Evolutionary conservation across 176 grass and related monocot species (phyloP), one percentile per base, ranked within the genome.

Genomic region (barley (Hordeum vulgare)): DNA sequence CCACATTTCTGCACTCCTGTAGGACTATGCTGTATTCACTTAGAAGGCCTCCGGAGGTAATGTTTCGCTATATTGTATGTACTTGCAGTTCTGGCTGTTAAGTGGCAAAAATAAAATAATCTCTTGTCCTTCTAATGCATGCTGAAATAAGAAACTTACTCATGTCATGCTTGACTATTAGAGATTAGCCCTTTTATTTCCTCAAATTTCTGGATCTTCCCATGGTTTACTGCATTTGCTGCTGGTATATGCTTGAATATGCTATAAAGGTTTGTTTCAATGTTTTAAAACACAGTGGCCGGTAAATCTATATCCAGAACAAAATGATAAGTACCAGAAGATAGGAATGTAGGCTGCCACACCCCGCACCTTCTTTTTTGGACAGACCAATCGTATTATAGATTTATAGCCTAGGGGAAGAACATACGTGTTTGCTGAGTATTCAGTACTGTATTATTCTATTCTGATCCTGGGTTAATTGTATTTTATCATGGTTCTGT

Each of bases 1-100:
- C 4, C 23, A 45, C 81, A 21, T 97, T 94, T 73, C 36, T 97
- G 57, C 8, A 86, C 58, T 94, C 92, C 57, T 92, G 90, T 90
- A 94, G 79, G 92, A 97, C 95, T 17, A 97, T 97, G 92, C 53
- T 92, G 25, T 94, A 97, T 80, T 94, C 90, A 17, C 90, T 94
- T 53, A 81, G 88, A 81, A 89, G 80, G 18, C 92, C 94, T 71
- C 90, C 90, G 36, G 85, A 94, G 92, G 94, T 97, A 91, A 39
- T 72, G 18, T 67, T 39, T 60, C n/a, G 23, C 31, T 82, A 18
- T 54, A 31, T 59, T 82, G 14, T 54, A 31, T 59, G 54, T 85
- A 28, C 31, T 27, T 45, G 3, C 42, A 28, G 5, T 25, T 51
- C 71, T n/a, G 11, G 6, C 27, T 35, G 40, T 65, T 23, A 80